Evolutionary conservation across 169 alveolate species (phyloP).

Genomic region (Babesia bigemina): DNA sequence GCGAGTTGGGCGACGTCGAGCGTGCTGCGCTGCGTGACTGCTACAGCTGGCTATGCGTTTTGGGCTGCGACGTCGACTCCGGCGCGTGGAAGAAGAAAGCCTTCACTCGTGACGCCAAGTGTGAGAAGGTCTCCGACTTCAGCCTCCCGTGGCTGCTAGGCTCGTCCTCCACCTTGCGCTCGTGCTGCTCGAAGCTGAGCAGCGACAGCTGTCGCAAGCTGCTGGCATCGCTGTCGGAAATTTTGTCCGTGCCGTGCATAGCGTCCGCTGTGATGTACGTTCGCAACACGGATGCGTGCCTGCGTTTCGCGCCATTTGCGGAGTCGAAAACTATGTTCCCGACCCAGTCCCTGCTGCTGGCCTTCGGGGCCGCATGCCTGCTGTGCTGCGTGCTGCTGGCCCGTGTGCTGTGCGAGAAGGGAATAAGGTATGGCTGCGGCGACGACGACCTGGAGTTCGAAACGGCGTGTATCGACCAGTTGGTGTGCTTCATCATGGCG

Average conservation of each 20-base stretch:
- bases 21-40: conserved; percentile 26
- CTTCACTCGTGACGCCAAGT: conserved; percentile 15
- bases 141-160: conserved; percentile 62
- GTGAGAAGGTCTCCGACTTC: conserved; percentile 42
- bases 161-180: conserved; percentile 41
- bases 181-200: conserved; percentile 23
- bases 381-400: conserved; percentile 35
- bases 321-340: neutral
- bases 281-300: conserved; percentile 15
- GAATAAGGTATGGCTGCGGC: neutral
- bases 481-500: neutral
- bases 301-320: neutral
- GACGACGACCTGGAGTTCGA: neutral
- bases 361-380: conserved; percentile 29
- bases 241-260: conserved; percentile 32
- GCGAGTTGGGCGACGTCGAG: neutral
- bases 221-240: conserved; percentile 26
- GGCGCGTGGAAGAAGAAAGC: conserved; percentile 37
- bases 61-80: conserved; percentile 56
- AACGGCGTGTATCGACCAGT: conserved; percentile 5
- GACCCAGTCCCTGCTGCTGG: conserved; percentile 17
- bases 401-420: conserved; percentile 45
- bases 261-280: conserved; percentile 5
- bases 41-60: conserved; percentile 65
- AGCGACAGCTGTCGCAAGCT: conserved; percentile 41